phyloP scores from a whole-genome alignment of 2,329 filamentous ascomycete genomes.

The Septoria petroselini region DNA sequence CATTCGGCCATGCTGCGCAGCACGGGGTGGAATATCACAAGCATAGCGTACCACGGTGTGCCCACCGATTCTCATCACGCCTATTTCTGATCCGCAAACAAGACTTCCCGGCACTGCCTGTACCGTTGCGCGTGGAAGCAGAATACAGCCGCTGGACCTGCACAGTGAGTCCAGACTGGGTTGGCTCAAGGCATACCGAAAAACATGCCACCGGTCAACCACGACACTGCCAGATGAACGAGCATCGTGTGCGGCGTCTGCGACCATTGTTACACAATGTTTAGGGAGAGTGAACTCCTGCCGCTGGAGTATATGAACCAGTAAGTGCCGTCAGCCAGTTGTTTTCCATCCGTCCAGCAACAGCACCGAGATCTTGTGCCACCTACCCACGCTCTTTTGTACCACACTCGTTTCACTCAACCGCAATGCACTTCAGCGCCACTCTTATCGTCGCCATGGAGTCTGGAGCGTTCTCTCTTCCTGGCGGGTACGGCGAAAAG shows the following conservation, averaged over 20 bases:
- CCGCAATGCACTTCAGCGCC: slow-evolving; percentile 7
- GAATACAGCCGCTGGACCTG: neutral
- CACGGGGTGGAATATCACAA: neutral
- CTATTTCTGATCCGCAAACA: neutral
- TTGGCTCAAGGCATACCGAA: neutral
- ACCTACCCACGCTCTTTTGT: slow-evolving; percentile 1
- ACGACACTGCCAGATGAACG: slow-evolving; percentile 2
- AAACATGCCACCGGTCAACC: slow-evolving; percentile 4
- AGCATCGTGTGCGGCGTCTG: neutral
- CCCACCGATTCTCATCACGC: neutral
- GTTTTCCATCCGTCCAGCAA: neutral
- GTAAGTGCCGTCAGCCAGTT: slow-evolving; percentile 1
- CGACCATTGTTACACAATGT: neutral
- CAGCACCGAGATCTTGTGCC: neutral
- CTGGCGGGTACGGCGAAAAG: neutral
- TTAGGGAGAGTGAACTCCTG: neutral
- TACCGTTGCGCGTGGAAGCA: slow-evolving; percentile 2
- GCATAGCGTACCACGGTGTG: slow-evolving; percentile 2
- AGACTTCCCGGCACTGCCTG: neutral
- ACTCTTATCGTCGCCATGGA: slow-evolving; percentile 9
- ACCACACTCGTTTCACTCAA: neutral
- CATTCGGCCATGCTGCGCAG: neutral
- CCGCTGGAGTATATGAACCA: neutral
- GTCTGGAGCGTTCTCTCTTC: slow-evolving; percentile 2
- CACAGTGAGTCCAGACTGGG: neutral